A percentile compares a stretch with the other conserved stretches of the same genome.
phyloP scores from a whole-genome alignment of 345 rosid species.

The Corchorus capsularis region DNA sequence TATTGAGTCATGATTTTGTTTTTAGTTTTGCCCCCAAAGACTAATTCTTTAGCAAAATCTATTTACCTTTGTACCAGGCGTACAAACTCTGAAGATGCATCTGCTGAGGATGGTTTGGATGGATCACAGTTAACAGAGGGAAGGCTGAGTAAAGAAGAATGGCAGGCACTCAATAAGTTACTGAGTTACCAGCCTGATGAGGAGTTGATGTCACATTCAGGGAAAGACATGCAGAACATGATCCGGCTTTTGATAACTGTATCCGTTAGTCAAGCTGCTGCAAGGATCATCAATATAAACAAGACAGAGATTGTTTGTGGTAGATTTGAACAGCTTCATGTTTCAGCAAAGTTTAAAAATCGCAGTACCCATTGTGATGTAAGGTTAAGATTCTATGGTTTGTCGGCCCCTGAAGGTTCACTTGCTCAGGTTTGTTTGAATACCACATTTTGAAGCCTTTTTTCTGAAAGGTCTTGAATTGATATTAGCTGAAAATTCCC shows the following conservation, averaged over 20 bases:
- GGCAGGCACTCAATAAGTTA: constrained; percentile 89
- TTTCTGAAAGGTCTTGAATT: neutral
- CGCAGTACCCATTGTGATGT: constrained; percentile 79
- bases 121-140: constrained; percentile 55
- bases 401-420: constrained; percentile 97
- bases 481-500: neutral
- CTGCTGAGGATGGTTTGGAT: constrained; percentile 47
- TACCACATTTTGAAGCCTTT: neutral
- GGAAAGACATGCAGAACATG: constrained; percentile 89
- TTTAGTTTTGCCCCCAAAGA: neutral
- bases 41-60: constrained; percentile 19
- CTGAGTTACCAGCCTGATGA: constrained; percentile 91
- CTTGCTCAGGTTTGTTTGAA: constrained; percentile 85
- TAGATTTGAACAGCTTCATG: constrained; percentile 88
- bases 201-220: constrained; percentile 55
- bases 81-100: constrained; percentile 54
- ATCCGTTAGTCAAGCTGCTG: constrained; percentile 84
- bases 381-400: constrained; percentile 81
- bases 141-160: constrained; percentile 89
- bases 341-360: constrained; percentile 75
- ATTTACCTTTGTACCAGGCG: constrained; percentile 49
- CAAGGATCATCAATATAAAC: constrained; percentile 69
- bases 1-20: constrained; percentile 14
- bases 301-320: constrained; percentile 82
- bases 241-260: constrained; percentile 72